Evolutionary conservation across 2,329 filamentous ascomycete genomes (phyloP).

Genomic region (Bertia moriformis): DNA sequence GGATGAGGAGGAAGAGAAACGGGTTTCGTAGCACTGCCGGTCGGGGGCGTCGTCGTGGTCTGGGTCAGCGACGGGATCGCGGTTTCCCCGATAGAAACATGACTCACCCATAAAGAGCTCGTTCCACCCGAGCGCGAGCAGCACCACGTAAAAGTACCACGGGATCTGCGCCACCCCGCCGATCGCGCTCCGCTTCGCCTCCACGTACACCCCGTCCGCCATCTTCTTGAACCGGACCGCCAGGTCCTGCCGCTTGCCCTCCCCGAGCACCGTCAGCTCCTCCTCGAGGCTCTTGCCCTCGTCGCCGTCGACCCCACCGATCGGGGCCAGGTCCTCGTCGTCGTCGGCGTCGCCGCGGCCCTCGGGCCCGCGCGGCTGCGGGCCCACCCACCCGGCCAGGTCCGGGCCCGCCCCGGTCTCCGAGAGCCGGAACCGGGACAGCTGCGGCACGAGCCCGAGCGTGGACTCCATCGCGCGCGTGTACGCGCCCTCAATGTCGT

Average conservation of each 20-base stretch:
- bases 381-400: constrained; percentile 71
- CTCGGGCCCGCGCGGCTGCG: constrained; percentile 59
- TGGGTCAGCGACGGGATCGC: neutral
- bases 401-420: constrained; percentile 65
- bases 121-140: constrained; percentile 94
- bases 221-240: constrained; percentile 96
- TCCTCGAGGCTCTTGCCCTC: constrained; percentile 89
- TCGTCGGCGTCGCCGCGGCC: too few relatives aligned
- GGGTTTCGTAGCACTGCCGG: constrained; percentile 76
- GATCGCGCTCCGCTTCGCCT: constrained; percentile 92
- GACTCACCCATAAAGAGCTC: constrained; percentile 83
- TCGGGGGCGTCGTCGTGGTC: constrained; percentile 7
- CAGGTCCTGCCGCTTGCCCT: constrained; percentile 79
- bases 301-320: constrained; percentile 87
- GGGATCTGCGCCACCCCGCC: constrained; percentile 89
- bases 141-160: constrained; percentile 79
- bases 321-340: constrained; percentile 76
- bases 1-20: constrained; percentile 76
- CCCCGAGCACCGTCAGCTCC: constrained; percentile 83
- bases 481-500: constrained; percentile 94
- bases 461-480: constrained; percentile 86
- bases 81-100: too few relatives aligned
- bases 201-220: constrained; percentile 91
- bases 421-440: constrained; percentile 69
- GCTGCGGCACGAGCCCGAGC: constrained; percentile 72